These are phyloP conservation scores for Citeromyces hawaiiensis DNA, from an alignment of 1,139 yeast genomes.

Conservation along the genomic window DNA sequence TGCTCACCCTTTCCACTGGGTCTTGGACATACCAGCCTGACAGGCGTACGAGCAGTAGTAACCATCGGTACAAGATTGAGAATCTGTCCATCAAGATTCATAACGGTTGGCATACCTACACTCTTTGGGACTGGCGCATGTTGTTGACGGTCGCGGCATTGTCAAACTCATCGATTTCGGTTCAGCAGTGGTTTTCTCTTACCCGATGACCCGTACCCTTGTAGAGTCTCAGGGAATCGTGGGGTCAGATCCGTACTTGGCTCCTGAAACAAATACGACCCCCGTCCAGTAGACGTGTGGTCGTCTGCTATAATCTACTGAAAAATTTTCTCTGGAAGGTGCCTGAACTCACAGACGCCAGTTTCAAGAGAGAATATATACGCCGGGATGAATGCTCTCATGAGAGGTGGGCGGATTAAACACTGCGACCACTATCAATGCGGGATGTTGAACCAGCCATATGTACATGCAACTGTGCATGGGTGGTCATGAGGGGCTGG, in stretches of 20 bases:
- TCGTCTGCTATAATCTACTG: conserved; percentile 63
- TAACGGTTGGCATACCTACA: conserved; percentile 56
- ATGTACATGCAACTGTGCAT: too few species aligned
- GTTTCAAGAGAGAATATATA: conserved; percentile 72
- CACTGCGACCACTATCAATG: conserved; percentile 86
- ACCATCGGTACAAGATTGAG: conserved; percentile 76
- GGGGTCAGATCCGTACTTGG: conserved; percentile 72
- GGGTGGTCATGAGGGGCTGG: too few species aligned
- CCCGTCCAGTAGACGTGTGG: conserved; percentile 71
- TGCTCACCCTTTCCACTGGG: too few species aligned
- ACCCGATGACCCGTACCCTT: conserved; percentile 25
- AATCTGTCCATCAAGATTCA: conserved; percentile 36
- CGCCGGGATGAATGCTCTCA: conserved; percentile 78
- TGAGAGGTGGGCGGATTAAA: conserved; percentile 77
- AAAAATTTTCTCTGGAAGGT: conserved; percentile 73
- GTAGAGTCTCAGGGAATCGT: conserved; percentile 68
- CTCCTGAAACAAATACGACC: conserved; percentile 64
- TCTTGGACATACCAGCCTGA: conserved; percentile 93
- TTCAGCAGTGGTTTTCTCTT: conserved; percentile 44
- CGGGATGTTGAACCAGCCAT: too few species aligned
- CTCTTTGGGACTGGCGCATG: conserved; percentile 60
- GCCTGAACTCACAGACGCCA: conserved; percentile 72
- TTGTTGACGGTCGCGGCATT: conserved; percentile 46
- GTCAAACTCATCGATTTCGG: conserved; percentile 70
- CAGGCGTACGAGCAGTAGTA: conserved; percentile 94